A percentile compares a stretch with the other conserved stretches of the same genome.
Conservation (phyloP, 257 asterid genomes). For the Solanum lignicaule region DNA sequence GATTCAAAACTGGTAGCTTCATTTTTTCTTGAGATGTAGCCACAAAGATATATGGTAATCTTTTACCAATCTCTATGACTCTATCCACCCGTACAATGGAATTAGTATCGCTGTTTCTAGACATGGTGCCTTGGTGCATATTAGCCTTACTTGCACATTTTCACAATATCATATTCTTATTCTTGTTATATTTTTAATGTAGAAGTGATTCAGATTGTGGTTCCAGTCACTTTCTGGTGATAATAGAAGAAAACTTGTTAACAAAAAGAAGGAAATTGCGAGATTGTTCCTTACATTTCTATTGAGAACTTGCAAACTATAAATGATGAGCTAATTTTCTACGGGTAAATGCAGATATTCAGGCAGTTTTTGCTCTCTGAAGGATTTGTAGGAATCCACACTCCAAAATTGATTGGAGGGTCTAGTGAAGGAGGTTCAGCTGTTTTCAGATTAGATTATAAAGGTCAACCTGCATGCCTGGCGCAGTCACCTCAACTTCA, state of each 20-base stretch:
- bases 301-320: not conserved
- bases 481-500: slow-evolving; percentile 97
- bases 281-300: not conserved
- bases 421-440: slow-evolving; percentile 97
- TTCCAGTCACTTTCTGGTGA: not conserved
- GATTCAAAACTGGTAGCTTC: not conserved
- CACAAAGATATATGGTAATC: not conserved
- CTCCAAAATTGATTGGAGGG: slow-evolving; percentile 80
- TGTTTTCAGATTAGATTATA: slow-evolving; percentile 72
- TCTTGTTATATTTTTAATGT: not conserved
- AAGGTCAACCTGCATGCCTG: slow-evolving; percentile 81
- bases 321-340: not conserved
- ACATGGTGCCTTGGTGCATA: not conserved
- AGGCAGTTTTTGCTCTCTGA: slow-evolving; percentile 44
- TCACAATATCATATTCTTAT: not conserved
- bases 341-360: slow-evolving; percentile 34
- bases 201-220: not conserved
- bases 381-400: slow-evolving; percentile 69
- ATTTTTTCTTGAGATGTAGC: not conserved
- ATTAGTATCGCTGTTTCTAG: not conserved
- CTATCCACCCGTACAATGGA: not conserved
- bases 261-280: not conserved
- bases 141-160: not conserved
- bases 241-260: not conserved
- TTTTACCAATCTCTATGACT: not conserved